Evolutionary conservation across 1,284 basidiomycete genomes (phyloP).

Genomic region (Papiliotrema fonsecae): DNA sequence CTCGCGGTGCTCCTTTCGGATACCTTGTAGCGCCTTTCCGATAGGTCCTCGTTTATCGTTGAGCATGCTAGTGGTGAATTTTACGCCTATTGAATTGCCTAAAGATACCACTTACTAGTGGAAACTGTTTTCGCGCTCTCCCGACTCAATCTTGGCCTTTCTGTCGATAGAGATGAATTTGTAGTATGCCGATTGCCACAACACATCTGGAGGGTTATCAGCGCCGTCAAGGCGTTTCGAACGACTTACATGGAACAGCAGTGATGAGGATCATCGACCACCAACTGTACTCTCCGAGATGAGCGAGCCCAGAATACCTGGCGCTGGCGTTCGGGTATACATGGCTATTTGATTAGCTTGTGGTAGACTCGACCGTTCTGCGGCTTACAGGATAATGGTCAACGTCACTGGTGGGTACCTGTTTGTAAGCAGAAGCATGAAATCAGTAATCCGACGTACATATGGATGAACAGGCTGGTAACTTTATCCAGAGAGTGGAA

Average conservation of each 20-base stretch:
- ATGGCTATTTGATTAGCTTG: constrained; percentile 22
- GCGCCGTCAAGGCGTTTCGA: background rate
- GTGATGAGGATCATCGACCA: constrained; percentile 43
- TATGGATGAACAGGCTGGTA: constrained; percentile 83
- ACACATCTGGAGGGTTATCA: constrained; percentile 56
- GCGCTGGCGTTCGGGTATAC: constrained; percentile 44
- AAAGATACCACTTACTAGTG: constrained; percentile 55
- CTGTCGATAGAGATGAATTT: constrained; percentile 84
- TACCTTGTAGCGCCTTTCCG: constrained; percentile 61
- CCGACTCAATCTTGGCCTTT: constrained; percentile 77
- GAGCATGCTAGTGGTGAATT: constrained; percentile 54
- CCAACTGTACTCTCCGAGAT: constrained; percentile 47
- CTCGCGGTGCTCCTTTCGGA: constrained; percentile 62
- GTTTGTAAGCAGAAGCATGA: background rate
- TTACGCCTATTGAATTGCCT: background rate
- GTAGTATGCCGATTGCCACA: constrained; percentile 87
- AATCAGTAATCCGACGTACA: constrained; percentile 52
- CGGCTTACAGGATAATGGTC: constrained; percentile 72
- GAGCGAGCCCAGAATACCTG: constrained; percentile 73
- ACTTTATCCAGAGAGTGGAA: constrained; percentile 93
- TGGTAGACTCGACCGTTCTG: too few relatives aligned
- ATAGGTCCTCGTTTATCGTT: constrained; percentile 80
- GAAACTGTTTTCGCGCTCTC: constrained; percentile 78
- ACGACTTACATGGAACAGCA: constrained; percentile 40
- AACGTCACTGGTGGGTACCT: constrained; percentile 71